Conservation (phyloP, 768 basidiomycete genomes). For the Cystofilobasidium bisporidii region DNA sequence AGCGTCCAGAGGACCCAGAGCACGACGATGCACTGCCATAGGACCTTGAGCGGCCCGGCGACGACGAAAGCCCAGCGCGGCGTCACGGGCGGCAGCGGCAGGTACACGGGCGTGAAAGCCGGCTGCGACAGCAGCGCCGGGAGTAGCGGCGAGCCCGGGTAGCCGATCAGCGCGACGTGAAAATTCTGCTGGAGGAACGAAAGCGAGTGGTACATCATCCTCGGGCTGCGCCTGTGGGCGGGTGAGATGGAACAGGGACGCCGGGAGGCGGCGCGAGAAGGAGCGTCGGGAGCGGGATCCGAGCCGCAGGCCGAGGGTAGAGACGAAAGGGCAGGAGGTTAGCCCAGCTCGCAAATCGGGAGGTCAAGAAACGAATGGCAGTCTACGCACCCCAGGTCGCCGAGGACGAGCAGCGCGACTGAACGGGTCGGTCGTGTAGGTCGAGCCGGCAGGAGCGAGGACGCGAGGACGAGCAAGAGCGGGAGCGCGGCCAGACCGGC, state of each 20-base stretch:
- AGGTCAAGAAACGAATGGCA: background rate
- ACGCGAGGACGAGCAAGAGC: background rate
- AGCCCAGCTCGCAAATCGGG: background rate
- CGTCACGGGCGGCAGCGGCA: constrained; percentile 54
- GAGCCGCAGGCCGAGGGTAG: background rate
- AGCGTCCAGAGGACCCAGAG: constrained; percentile 56
- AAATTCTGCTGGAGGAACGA: constrained; percentile 76
- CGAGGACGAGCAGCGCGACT: constrained; percentile 82
- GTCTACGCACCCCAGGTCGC: constrained; percentile 57
- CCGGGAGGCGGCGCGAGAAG: background rate
- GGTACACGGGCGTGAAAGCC: constrained; percentile 56
- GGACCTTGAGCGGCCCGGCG: constrained; percentile 66
- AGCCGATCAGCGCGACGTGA: constrained; percentile 71
- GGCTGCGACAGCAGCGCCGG: constrained; percentile 59
- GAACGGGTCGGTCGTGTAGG: constrained; percentile 42
- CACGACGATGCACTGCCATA: constrained; percentile 57
- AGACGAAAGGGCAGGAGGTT: no score
- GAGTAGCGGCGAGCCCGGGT: constrained; percentile 37
- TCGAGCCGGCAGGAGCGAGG: background rate
- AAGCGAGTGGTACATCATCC: constrained; percentile 98
- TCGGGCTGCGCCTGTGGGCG: constrained; percentile 59
- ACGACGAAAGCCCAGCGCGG: constrained; percentile 47
- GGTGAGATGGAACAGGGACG: background rate
- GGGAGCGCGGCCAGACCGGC: constrained; percentile 1
- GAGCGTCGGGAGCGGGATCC: background rate